Evolutionary conservation across 768 basidiomycete genomes (phyloP).

Genomic region (Boletellus emodensis): DNA sequence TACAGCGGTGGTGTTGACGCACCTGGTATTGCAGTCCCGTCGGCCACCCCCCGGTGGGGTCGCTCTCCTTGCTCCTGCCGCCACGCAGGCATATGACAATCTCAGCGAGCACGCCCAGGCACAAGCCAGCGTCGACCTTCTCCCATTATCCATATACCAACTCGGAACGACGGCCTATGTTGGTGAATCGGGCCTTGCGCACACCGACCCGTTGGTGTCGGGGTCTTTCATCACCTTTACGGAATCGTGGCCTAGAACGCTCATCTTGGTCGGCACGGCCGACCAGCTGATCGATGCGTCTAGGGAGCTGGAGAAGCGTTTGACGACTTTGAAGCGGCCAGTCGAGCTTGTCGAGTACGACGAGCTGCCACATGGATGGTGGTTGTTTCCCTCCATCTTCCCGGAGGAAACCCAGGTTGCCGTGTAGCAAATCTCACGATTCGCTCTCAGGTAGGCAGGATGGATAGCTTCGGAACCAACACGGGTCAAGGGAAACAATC

Average conservation of each 20-base stretch:
- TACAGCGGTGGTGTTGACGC: slow-evolving; percentile 22
- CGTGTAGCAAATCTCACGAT: slow-evolving; percentile 2
- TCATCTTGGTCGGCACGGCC: slow-evolving; percentile 17
- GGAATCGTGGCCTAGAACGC: slow-evolving; percentile 20
- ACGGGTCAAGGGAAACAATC: not conserved
- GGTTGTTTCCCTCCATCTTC: slow-evolving; percentile 16
- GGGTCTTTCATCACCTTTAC: slow-evolving; percentile 13
- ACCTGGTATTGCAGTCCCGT: slow-evolving; percentile 48
- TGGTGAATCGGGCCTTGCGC: slow-evolving; percentile 2
- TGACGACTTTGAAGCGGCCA: not conserved
- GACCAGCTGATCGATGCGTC: slow-evolving; percentile 14
- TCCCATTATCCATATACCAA: not conserved
- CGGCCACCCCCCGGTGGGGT: slow-evolving; percentile 49
- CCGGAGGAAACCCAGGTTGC: slow-evolving; percentile 10
- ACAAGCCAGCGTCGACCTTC: not conserved
- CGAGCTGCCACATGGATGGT: slow-evolving; percentile 23
- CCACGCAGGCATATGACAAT: not conserved
- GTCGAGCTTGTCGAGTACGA: slow-evolving; percentile 27
- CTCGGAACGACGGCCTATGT: slow-evolving; percentile 3
- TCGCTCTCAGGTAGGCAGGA: not conserved
- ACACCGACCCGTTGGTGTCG: slow-evolving; percentile 16
- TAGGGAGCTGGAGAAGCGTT: slow-evolving; percentile 7
- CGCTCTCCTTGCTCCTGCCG: slow-evolving; percentile 50
- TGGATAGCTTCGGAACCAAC: not conserved
- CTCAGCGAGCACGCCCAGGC: slow-evolving; percentile 1